Percentiles rank a stretch among this genome's conserved stretches.
phyloP scores from a whole-genome alignment of 306 rosid species.

The Vigna radiata region DNA sequence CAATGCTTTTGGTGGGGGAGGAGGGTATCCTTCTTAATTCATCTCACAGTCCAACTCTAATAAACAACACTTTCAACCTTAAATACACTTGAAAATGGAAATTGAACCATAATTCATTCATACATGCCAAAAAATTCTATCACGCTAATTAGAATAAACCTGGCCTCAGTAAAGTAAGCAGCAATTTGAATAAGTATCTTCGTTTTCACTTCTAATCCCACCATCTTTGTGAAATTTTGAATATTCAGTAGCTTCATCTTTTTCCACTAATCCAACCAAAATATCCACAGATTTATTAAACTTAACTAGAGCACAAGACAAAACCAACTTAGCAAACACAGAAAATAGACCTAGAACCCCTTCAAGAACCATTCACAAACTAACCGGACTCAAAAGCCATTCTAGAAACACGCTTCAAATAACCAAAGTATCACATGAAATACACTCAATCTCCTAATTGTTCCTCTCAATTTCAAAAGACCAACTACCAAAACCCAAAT shows the following conservation, averaged over 20 bases:
- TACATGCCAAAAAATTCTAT: constrained; percentile 1
- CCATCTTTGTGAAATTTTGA: constrained; percentile 12
- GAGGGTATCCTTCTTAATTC: not conserved
- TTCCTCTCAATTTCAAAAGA: constrained; percentile 19
- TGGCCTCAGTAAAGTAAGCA: not conserved
- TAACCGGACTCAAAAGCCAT: constrained; percentile 30
- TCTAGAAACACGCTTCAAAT: constrained; percentile 39
- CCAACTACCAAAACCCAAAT: constrained; percentile 17
- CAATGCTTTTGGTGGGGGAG: not conserved
- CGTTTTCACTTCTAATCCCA: not conserved
- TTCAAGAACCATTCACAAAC: constrained; percentile 22
- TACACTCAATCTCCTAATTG: constrained; percentile 40
- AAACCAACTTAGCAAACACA: constrained; percentile 22
- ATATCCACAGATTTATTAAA: constrained; percentile 15
- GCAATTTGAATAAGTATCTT: constrained; percentile 14
- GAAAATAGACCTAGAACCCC: constrained; percentile 1
- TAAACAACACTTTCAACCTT: constrained; percentile 40
- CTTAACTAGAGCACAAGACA: constrained; percentile 24
- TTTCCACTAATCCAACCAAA: constrained; percentile 7
- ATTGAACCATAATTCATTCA: constrained; percentile 25
- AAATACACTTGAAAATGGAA: constrained; percentile 28
- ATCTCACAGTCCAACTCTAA: constrained; percentile 31
- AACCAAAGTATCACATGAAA: not conserved
- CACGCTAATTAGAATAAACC: not conserved
- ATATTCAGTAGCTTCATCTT: not conserved